Evolutionary conservation across 2,329 filamentous ascomycete species (phyloP).

Genomic region (Leptosphaerulina australis): DNA sequence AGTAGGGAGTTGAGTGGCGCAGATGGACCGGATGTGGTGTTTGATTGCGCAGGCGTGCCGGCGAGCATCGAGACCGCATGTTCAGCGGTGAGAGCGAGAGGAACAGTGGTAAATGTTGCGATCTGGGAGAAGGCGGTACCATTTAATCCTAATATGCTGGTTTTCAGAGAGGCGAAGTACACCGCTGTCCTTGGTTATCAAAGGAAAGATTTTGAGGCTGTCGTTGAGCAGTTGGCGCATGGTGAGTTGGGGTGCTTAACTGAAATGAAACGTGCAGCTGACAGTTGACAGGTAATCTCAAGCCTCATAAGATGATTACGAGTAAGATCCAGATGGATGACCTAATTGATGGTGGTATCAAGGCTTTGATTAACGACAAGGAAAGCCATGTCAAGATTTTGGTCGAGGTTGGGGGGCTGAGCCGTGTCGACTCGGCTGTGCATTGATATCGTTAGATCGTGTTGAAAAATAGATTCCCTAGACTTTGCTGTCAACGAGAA

Average conservation of each 20-base stretch:
- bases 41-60: constrained; percentile 68
- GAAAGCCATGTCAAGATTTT: constrained; percentile 69
- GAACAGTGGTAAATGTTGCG: constrained; percentile 68
- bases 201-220: constrained; percentile 61
- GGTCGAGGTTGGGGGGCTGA: constrained; percentile 52
- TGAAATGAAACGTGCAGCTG: background rate
- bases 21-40: constrained; percentile 63
- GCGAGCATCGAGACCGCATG: constrained; percentile 53
- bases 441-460: constrained; percentile 7
- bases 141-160: constrained; percentile 61
- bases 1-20: constrained; percentile 56
- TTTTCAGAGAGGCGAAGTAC: constrained; percentile 61
- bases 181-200: constrained; percentile 58
- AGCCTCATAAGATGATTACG: constrained; percentile 66
- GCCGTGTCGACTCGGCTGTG: constrained; percentile 21
- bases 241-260: constrained; percentile 29
- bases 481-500: no score
- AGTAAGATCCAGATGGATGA: constrained; percentile 62
- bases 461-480: no score
- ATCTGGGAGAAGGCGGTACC: constrained; percentile 65
- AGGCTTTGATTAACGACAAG: constrained; percentile 63
- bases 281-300: constrained; percentile 52
- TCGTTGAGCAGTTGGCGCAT: constrained; percentile 58
- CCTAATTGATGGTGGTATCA: constrained; percentile 63
- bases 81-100: constrained; percentile 58